Percentiles rank a stretch among this genome's conserved stretches.
These are phyloP conservation scores for Aureobasidium sp. DNA, from an alignment of 2,329 filamentous ascomycete species.

Conservation along the genomic window DNA sequence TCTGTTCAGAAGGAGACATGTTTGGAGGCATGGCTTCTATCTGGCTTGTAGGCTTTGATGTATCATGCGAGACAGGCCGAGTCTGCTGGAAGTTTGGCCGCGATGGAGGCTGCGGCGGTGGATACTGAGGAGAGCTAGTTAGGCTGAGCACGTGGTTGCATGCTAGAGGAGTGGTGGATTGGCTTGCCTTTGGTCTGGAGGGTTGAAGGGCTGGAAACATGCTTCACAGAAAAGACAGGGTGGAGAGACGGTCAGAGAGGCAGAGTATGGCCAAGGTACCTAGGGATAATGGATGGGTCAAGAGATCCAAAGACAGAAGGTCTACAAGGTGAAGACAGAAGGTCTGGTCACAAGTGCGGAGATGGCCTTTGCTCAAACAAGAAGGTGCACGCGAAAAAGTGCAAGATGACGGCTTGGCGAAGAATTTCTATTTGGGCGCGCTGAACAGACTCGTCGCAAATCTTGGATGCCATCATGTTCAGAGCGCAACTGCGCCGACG, in stretches of 20 bases:
- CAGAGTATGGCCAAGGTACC: too few species aligned
- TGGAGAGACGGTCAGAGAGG: rapidly evolving
- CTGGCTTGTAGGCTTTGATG: conserved; percentile 33
- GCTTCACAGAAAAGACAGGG: neutral
- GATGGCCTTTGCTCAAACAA: neutral
- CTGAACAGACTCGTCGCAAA: neutral
- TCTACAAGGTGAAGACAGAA: neutral
- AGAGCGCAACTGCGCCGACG: conserved; percentile 5
- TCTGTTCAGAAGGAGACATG: neutral
- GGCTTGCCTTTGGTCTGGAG: conserved; percentile 31
- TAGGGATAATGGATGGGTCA: neutral
- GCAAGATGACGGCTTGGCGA: neutral
- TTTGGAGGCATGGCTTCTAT: conserved; percentile 41
- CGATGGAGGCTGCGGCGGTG: conserved; percentile 7
- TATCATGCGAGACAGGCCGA: conserved; percentile 17
- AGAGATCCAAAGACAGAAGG: neutral
- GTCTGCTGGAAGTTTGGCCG: conserved; percentile 24
- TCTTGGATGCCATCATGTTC: neutral
- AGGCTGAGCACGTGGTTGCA: neutral
- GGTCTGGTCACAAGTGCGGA: conserved; percentile 2
- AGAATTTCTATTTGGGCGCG: neutral
- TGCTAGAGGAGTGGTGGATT: neutral
- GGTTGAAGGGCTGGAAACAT: conserved; percentile 34
- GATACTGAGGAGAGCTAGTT: neutral
- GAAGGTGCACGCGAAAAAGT: neutral